Base-by-base conservation (phyloP, 805 yeast genomes). In the Kuraishia floccosa region DNA sequence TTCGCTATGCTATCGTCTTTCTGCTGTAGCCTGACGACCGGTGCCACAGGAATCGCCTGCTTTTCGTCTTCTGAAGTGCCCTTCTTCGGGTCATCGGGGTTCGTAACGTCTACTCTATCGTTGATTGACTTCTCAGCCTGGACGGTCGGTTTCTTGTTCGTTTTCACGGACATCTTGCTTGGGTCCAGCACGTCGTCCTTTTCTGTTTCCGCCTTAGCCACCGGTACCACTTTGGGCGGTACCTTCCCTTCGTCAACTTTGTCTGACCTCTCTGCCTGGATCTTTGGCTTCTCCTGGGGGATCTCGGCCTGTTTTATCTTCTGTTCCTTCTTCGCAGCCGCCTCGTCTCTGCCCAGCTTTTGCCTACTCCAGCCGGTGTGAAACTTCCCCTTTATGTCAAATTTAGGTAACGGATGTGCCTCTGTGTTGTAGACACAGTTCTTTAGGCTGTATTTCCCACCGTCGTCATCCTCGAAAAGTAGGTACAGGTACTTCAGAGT, bases 361-460 rank as follows among this genome's bases (percentile, higher is more conserved):
- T 27, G 34, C 38, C 77, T 63, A 24, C 45, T 43, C 83, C 84
- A 78, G 1, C 81, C 82, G 3, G 85, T 77, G 28, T 58, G 59
- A 46, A 76, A 72, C 33, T 49, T 41, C 7, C 68, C 60, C 17
- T 55, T 59, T 59, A 65, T 53, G 17, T 65, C 68, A 36, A 84
- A 70, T 24, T 60, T 65, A n/a, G 96, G 96, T 54, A 86, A 72
- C 23, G 94, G 91, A 50, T 86, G 96, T 0, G 94, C 96, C 49
- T 86, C 96, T 2, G 96, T 85, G 56, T 84, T 87, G 63, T 83
- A 84, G 5, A 87, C 85, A 32, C 76, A 68, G 35, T 75, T 56
- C 28, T 70, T 71, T 41, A 86, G 58, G 19, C 87, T 85, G 39
- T 81, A 55, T 33, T 72, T 64, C 38, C 68, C 61, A 12, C 64